Percentiles rank a stretch among this genome's conserved stretches.
Evolutionary conservation across 2,329 filamentous ascomycete genomes (phyloP).

Genomic region (Colletotrichum viniferum): DNA sequence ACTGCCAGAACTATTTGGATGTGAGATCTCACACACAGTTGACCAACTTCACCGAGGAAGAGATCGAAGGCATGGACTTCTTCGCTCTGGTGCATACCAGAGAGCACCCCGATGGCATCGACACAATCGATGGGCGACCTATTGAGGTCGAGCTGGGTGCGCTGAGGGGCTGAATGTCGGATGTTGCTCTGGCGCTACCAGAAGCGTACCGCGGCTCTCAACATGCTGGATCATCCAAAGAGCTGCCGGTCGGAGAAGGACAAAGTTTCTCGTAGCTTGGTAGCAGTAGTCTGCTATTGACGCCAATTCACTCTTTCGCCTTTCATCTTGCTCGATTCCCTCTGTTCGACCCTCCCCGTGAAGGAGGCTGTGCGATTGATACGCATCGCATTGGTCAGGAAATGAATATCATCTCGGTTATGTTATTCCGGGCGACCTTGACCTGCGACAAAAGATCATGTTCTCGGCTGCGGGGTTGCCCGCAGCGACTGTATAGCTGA

Average conservation of each 20-base stretch:
- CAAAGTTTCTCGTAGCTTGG: background rate
- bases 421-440: background rate
- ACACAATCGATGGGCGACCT: background rate
- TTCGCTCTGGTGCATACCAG: background rate
- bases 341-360: background rate
- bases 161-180: background rate
- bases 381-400: background rate
- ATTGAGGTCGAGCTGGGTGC: background rate
- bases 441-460: background rate
- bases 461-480: background rate
- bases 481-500: background rate
- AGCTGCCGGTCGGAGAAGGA: background rate
- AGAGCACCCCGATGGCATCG: background rate
- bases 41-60: background rate
- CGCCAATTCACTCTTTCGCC: background rate
- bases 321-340: background rate
- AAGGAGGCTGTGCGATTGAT: background rate
- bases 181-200: background rate
- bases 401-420: background rate
- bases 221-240: background rate
- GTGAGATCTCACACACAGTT: conserved; percentile 16
- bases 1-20: conserved; percentile 27
- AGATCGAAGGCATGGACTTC: background rate
- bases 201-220: background rate
- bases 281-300: background rate